Evolutionary conservation across 305 asterid species (phyloP).

Genomic region (Solanum chacoense): DNA sequence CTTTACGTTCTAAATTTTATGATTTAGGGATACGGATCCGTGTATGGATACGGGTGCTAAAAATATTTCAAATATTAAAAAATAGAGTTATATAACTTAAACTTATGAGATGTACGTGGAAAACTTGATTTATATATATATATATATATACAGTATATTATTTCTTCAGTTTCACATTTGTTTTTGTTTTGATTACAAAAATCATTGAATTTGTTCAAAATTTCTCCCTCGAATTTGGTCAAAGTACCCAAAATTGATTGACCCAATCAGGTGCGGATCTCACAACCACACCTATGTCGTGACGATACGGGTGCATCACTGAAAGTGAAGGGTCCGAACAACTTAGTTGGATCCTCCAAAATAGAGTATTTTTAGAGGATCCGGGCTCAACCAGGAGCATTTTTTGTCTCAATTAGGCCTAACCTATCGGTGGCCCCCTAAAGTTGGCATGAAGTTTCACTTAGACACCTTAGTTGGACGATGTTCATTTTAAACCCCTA

Average conservation of each 20-base stretch:
- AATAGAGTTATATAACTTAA: background rate
- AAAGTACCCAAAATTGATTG: background rate
- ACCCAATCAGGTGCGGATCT: background rate
- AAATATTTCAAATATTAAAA: no score
- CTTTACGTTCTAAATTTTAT: no score
- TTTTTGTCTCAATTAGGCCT: no score
- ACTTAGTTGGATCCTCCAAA: background rate
- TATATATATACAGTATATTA: background rate
- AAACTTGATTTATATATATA: no score
- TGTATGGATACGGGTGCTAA: background rate
- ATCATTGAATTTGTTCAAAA: background rate
- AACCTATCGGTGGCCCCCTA: no score
- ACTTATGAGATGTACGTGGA: no score
- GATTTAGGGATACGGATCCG: background rate
- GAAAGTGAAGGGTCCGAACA: no score
- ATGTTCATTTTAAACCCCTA: no score
- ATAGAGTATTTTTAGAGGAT: background rate
- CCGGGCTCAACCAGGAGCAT: fast-evolving
- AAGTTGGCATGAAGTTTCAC: no score
- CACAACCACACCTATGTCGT: background rate
- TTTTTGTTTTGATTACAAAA: background rate
- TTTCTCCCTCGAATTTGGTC: background rate
- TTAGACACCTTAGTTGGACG: no score
- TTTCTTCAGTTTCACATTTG: background rate
- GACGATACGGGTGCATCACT: background rate